Evolutionary conservation across 2,329 filamentous ascomycete species (phyloP).

Genomic region (Venturia effusa): DNA sequence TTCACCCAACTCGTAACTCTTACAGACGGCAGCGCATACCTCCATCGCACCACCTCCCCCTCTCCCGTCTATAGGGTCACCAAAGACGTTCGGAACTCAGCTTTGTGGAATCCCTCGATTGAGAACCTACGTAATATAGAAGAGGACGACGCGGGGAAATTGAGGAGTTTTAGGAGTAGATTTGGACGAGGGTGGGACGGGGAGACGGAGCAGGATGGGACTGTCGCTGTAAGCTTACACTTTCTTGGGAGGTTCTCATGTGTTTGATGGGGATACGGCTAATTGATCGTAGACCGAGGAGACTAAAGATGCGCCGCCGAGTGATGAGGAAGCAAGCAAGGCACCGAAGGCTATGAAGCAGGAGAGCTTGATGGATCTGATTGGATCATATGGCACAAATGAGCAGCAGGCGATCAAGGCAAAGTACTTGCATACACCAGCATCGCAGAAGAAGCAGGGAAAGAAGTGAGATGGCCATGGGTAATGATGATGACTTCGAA

Average conservation of each 20-base stretch:
- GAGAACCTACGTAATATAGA: constrained; percentile 78
- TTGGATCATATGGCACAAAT: background rate
- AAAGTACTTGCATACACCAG: background rate
- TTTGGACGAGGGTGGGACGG: constrained; percentile 81
- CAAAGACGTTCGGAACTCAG: constrained; percentile 83
- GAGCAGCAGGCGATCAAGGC: background rate
- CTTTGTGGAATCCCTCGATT: constrained; percentile 81
- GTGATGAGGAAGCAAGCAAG: background rate
- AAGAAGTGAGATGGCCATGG: background rate
- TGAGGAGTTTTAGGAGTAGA: constrained; percentile 73
- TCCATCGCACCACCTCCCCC: constrained; percentile 67
- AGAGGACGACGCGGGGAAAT: constrained; percentile 83
- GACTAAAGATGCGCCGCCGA: background rate
- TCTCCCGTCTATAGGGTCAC: constrained; percentile 47
- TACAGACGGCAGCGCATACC: constrained; percentile 79
- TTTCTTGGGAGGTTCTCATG: background rate
- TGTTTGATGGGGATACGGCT: background rate
- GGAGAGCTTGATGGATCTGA: constrained; percentile 1
- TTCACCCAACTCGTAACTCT: constrained; percentile 96
- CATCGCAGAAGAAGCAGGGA: background rate
- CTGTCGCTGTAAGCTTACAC: background rate
- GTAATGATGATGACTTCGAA: background rate
- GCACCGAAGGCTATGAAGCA: background rate
- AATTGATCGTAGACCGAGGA: background rate
- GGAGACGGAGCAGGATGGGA: constrained; percentile 20